phyloP scores from a whole-genome alignment of 78 protist species.

The Pelomyxa schiedti region DNA sequence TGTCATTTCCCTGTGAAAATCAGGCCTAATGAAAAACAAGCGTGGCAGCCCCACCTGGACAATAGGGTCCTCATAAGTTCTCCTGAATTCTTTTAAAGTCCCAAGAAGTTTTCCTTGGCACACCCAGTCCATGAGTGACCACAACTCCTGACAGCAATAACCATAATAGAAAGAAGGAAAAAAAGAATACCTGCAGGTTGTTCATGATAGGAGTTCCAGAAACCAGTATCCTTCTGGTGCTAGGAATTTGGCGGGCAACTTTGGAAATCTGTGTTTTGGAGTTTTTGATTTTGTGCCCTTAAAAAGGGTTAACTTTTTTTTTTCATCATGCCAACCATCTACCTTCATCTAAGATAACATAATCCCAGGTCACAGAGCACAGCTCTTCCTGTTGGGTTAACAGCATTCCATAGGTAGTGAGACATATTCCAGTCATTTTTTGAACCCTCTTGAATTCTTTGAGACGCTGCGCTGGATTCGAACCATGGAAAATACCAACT shows the following conservation, averaged over 20 bases:
- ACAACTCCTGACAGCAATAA: conserved; percentile 15
- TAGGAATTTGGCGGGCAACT: background rate
- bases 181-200: conserved; percentile 22
- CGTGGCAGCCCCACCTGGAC: background rate
- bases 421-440: background rate
- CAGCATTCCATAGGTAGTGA: conserved; percentile 14
- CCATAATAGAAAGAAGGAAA: background rate
- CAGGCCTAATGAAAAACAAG: background rate
- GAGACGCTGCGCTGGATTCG: background rate
- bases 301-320: background rate
- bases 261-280: background rate
- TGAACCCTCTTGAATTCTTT: background rate
- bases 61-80: background rate
- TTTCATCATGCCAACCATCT: background rate
- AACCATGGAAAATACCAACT: background rate
- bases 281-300: background rate
- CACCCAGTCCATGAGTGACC: conserved; percentile 30
- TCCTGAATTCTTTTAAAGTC: background rate
- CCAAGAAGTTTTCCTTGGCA: conserved; percentile 11
- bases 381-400: background rate
- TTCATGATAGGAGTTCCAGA: conserved; percentile 58
- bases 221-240: conserved; percentile 7
- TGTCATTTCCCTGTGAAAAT: background rate
- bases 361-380: background rate
- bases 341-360: background rate